Conservation (phyloP, 1,284 basidiomycete species). For the Hypsizygus ulmarius region DNA sequence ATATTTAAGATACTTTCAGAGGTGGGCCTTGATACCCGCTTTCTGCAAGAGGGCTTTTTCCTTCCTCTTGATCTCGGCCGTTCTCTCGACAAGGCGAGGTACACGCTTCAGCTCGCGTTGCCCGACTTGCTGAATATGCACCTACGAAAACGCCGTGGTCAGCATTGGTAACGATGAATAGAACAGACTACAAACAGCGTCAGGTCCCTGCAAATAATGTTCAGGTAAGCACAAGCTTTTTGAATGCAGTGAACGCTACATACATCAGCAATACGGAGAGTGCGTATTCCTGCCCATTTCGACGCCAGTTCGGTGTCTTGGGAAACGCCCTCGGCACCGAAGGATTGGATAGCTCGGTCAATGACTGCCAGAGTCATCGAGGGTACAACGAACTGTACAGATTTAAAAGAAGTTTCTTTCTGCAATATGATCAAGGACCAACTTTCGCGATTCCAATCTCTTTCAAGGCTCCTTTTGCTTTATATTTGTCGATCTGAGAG, state of each 20-base stretch:
- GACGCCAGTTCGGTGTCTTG: slow-evolving; percentile 86
- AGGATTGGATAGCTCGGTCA: slow-evolving; percentile 92
- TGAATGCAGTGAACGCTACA: slow-evolving; percentile 28
- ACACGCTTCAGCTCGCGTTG: slow-evolving; percentile 80
- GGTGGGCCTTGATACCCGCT: slow-evolving; percentile 54
- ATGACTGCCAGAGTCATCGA: slow-evolving; percentile 84
- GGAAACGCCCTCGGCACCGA: slow-evolving; percentile 92
- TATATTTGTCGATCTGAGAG: slow-evolving; percentile 80
- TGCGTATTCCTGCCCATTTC: slow-evolving; percentile 80
- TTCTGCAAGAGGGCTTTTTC: slow-evolving; percentile 58
- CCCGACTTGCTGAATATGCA: slow-evolving; percentile 94
- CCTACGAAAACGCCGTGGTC: slow-evolving; percentile 37
- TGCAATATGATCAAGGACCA: slow-evolving; percentile 15
- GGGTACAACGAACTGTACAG: slow-evolving; percentile 84
- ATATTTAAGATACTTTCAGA: slow-evolving; percentile 32
- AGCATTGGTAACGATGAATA: background rate
- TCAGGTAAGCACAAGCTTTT: slow-evolving; percentile 10
- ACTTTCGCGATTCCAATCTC: slow-evolving; percentile 98
- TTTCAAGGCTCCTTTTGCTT: slow-evolving; percentile 93
- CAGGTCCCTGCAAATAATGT: slow-evolving; percentile 64
- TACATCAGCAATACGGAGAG: slow-evolving; percentile 89
- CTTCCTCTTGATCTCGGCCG: slow-evolving; percentile 54
- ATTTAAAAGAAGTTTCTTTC: slow-evolving; percentile 7
- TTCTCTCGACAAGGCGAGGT: slow-evolving; percentile 49
- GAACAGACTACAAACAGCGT: slow-evolving; percentile 50